Base-by-base conservation (phyloP, 495 filamentous ascomycete species). In the Tuber melanosporum region DNA sequence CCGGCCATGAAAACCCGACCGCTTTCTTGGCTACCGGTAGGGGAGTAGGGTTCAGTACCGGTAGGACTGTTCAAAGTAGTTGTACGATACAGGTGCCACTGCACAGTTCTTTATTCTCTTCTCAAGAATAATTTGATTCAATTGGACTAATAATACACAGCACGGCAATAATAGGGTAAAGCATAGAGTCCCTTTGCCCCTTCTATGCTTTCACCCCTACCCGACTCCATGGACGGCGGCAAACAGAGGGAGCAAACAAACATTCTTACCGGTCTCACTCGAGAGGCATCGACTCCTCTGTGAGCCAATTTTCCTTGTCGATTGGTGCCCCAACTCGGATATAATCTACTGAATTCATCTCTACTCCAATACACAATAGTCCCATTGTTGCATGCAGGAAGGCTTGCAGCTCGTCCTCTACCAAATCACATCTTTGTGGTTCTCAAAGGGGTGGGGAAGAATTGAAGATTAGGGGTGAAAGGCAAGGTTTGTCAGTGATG, bases 311-410 rank as follows among this genome's bases (percentile, higher is more conserved):
- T 62, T 62, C 52, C 52, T 9, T 62, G 52, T 15, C 52, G n/a
- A 12, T 12, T 15, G 39, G 52, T 62, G 52, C 10, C n/a, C 52
- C n/a, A 62, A 26, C 52, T 32, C 52, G 52, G 52, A 62, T 62
- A 62, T 26, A 62, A 26, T 62, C 52, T n/a, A 62, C 52, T 62
- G n/a, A 62, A 62, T 62, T 62, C n/a, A 62, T 62, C 52, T 32
- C 52, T 15, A 62, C 22, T n/a, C 9, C 32, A 32, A 32, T 32
- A 32, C 32, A 32, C 32, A 62, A 62, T 62, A 32, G 2, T 32
- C 52, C n/a, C 52, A 62, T 0, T 32, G 52, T 62, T 32, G 52
- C 52, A 62, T 62, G 52, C 52, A 62, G 52, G 52, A 62, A 62
- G 52, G 52, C 52, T 62, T 62, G 22, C 52, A 32, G 52, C n/a